These are phyloP conservation scores for Lasiosphaeriaceae sp. DNA, from an alignment of 495 filamentous ascomycete genomes.

Conservation along the genomic window DNA sequence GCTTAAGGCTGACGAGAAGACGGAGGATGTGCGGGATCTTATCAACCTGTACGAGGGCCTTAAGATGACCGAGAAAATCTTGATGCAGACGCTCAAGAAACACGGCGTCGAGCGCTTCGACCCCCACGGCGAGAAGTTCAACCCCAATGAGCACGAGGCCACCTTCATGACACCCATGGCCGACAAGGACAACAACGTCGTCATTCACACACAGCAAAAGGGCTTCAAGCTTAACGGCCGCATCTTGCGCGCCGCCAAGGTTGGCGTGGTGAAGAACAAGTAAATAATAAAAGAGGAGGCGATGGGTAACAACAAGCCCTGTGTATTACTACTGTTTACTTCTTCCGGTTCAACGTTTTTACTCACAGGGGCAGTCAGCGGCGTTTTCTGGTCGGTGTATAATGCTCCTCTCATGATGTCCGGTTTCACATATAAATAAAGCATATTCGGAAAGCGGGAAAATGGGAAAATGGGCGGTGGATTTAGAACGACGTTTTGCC, in stretches of 20 bases:
- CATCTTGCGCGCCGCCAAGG: constrained; percentile 86
- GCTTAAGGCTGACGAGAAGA: constrained; percentile 52
- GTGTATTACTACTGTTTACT: not conserved
- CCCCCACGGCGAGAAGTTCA: constrained; percentile 74
- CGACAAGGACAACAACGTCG: constrained; percentile 81
- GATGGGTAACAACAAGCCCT: constrained; percentile 11
- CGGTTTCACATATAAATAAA: constrained; percentile 19
- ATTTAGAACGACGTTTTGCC: too few species aligned
- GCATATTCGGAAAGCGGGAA: not conserved
- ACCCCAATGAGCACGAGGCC: constrained; percentile 94
- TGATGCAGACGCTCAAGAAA: constrained; percentile 85
- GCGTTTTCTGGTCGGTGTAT: constrained; percentile 34
- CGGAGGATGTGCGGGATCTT: constrained; percentile 62
- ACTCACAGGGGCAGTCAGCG: not conserved
- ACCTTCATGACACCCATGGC: constrained; percentile 84
- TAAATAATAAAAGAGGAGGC: constrained; percentile 16
- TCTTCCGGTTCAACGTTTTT: not conserved
- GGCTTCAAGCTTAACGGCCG: constrained; percentile 89
- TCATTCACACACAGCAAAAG: constrained; percentile 92
- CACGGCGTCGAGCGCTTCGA: constrained; percentile 92
- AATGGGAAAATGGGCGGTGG: not conserved
- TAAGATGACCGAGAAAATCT: constrained; percentile 87
- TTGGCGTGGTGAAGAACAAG: constrained; percentile 75
- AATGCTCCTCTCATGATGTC: constrained; percentile 50
- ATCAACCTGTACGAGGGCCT: constrained; percentile 79